These are phyloP conservation scores for Trichoderma atrobrunneum DNA, from an alignment of 2,329 filamentous ascomycete genomes.

Conservation along the genomic window DNA sequence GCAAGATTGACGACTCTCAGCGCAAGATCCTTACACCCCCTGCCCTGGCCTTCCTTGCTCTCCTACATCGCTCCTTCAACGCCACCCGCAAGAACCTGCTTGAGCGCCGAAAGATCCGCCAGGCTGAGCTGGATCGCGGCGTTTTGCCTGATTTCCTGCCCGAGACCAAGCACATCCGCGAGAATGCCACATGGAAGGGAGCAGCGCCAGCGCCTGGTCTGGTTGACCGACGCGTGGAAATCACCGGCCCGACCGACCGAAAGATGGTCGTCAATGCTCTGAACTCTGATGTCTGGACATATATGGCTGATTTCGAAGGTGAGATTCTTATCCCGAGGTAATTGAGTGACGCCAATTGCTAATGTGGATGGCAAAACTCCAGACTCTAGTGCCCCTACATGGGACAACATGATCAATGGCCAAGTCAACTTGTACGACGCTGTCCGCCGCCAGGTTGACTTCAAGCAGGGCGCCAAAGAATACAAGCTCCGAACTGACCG, in stretches of 20 bases:
- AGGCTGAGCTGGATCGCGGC: constrained; percentile 90
- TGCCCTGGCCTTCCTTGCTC: constrained; percentile 85
- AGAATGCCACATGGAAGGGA: constrained; percentile 90
- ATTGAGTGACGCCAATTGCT: not conserved
- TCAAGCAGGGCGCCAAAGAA: constrained; percentile 91
- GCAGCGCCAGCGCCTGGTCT: constrained; percentile 88
- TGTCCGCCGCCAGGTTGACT: constrained; percentile 89
- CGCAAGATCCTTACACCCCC: constrained; percentile 90
- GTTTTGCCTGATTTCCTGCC: constrained; percentile 88
- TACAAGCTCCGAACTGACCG: constrained; percentile 96
- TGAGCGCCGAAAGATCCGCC: constrained; percentile 79
- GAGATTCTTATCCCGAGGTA: constrained; percentile 28
- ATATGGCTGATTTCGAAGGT: constrained; percentile 99
- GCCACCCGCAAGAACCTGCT: constrained; percentile 81
- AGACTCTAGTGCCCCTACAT: constrained; percentile 95
- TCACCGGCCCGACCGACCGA: constrained; percentile 92
- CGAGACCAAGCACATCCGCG: constrained; percentile 92
- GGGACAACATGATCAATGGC: constrained; percentile 99
- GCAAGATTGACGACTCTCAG: constrained; percentile 71
- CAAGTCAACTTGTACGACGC: constrained; percentile 98
- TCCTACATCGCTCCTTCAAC: constrained; percentile 95
- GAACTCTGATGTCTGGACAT: constrained; percentile 96
- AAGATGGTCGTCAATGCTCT: constrained; percentile 99
- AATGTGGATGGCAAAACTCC: constrained; percentile 1
- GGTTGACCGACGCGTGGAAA: constrained; percentile 91